Base-by-base conservation (phyloP, 2,329 filamentous ascomycete genomes). In the Fusarium napiforme region DNA sequence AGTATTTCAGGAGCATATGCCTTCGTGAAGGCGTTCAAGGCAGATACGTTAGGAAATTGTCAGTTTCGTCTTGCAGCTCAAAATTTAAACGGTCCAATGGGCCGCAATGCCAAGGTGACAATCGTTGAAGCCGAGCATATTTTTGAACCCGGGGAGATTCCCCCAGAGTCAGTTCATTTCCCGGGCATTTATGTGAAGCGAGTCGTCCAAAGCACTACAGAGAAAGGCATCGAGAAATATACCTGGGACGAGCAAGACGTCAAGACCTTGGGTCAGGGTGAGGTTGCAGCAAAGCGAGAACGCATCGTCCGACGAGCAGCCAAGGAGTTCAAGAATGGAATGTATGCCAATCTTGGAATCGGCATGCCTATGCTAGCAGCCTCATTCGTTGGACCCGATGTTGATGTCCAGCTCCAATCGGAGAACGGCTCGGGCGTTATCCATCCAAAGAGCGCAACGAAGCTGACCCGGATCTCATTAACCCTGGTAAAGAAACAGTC, bases 81-180 rank as follows among this genome's bases (percentile, higher is more conserved):
- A 83, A 97, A 97, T 87, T 97, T 97, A 88, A 97, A 97, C 84
- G 94, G 94, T 39, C 93, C 93, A 74, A 97, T 97, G 95, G 95
- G 93, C 73, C 92, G 94, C 78, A 97, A 97, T 81, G 95, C 95
- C 60, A 95, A 93, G 84, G 88, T 93, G 83, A 97, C 94, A 71
- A 97, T 97, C 77, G 94, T 97, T 63, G 95, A 97, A 84, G 95
- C 94, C 18, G 94, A 97, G 83, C 88, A 97, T 81, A 96, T 97
- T 74, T 95, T 97, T 59, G 94, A 97, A 83, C 92, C 93, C 3
- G 95, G 95, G 61, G 93, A 94, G 81, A 96, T 97, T 78, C 85
- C 93, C 2, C 92, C 94, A 21, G 93, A 94, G 79, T 88, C 93
- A 12, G 92, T 97, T n/a, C 94, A 97, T 83, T 87, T 97, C n/a